phyloP scores from a whole-genome alignment of 768 basidiomycete species.

The Lactarius vividus region DNA sequence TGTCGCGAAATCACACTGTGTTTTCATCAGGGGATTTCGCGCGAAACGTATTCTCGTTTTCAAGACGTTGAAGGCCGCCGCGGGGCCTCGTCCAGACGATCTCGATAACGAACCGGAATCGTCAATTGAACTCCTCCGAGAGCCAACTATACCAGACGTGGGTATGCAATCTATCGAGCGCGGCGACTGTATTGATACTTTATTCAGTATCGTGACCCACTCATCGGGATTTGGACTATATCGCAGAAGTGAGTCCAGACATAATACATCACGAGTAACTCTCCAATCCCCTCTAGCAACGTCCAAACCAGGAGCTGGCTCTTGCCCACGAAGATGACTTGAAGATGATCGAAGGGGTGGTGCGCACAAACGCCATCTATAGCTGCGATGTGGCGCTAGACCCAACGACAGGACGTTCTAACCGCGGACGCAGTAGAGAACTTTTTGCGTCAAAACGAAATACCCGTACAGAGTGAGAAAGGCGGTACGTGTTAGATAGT shows the following conservation, averaged over 20 bases:
- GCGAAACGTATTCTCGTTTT: conserved; percentile 12
- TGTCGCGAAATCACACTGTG: not conserved
- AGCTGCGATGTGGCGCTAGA: not conserved
- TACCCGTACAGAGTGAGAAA: conserved; percentile 6
- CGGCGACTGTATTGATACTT: not conserved
- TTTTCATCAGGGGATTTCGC: conserved; percentile 20
- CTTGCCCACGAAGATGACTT: conserved; percentile 20
- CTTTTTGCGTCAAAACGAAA: not conserved
- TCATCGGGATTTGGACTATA: conserved; percentile 12
- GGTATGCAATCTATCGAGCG: not conserved
- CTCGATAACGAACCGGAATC: not conserved
- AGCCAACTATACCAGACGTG: not conserved
- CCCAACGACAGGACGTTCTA: conserved; percentile 6
- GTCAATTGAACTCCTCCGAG: not conserved
- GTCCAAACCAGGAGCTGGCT: conserved; percentile 1
- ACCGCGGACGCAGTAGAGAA: conserved; percentile 8
- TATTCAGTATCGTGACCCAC: conserved; percentile 11
- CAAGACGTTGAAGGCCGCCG: not conserved
- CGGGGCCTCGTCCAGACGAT: conserved; percentile 4
- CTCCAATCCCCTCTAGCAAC: not conserved
- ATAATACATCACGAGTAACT: not conserved
- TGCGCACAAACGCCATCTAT: not conserved
- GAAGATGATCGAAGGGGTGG: conserved; percentile 3
- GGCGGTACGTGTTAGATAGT: conserved; percentile 4
- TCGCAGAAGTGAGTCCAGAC: conserved; percentile 12